Evolutionary conservation across 1,139 yeast species (phyloP).

Genomic region (Martiniozyma asiatica): DNA sequence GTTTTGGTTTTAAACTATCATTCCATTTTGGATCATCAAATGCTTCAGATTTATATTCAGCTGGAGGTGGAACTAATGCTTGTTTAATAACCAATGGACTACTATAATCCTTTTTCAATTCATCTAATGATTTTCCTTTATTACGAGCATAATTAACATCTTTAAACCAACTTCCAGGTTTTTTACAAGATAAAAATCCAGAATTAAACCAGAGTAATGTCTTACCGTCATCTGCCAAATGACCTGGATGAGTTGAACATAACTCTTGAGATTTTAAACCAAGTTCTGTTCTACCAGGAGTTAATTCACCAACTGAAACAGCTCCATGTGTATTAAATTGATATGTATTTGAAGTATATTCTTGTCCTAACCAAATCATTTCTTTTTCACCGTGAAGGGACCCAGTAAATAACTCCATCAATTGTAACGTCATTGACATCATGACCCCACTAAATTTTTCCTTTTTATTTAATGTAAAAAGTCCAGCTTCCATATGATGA

Average conservation of each 20-base stretch:
- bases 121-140: slow-evolving; percentile 17
- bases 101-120: slow-evolving; percentile 26
- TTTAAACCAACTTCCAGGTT: slow-evolving; percentile 24
- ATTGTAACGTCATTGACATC: slow-evolving; percentile 30
- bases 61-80: slow-evolving; percentile 48
- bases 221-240: slow-evolving; percentile 33
- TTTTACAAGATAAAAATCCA: slow-evolving; percentile 52
- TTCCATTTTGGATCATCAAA: slow-evolving; percentile 4
- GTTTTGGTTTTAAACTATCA: slow-evolving; percentile 7
- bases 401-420: slow-evolving; percentile 21
- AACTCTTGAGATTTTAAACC: slow-evolving; percentile 32
- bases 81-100: slow-evolving; percentile 37
- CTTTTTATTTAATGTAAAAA: slow-evolving; percentile 34
- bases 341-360: slow-evolving; percentile 39
- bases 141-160: slow-evolving; percentile 24
- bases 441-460: slow-evolving; percentile 34
- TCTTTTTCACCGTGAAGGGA: slow-evolving; percentile 48
- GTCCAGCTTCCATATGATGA: slow-evolving; percentile 48
- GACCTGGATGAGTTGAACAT: slow-evolving; percentile 64
- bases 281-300: slow-evolving; percentile 13
- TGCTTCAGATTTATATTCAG: slow-evolving; percentile 23
- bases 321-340: slow-evolving; percentile 37
- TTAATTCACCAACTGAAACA: slow-evolving; percentile 38
- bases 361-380: slow-evolving; percentile 49
- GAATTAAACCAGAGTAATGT: slow-evolving; percentile 55